These are phyloP conservation scores for Gracilaria domingensis DNA, from an alignment of 23 red algal species.

Conservation along the genomic window DNA sequence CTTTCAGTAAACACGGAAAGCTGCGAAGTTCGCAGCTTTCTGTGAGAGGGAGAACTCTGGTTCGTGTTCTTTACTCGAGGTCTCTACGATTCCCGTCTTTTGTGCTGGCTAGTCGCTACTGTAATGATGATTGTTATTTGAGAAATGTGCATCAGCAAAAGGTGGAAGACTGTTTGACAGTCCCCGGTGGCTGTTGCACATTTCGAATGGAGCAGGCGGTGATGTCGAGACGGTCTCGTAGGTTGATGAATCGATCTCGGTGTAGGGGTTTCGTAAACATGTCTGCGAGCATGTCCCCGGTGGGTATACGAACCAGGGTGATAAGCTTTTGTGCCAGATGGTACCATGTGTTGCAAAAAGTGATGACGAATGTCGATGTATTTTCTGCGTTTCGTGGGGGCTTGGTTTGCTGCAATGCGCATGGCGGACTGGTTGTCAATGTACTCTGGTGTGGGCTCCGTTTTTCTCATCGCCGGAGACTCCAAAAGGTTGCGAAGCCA, in stretches of 20 bases:
- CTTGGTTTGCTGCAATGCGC: conserved; percentile 1
- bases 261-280: conserved; percentile 24
- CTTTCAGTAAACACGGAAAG: too few relatives aligned
- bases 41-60: too few relatives aligned
- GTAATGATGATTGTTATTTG: too few relatives aligned
- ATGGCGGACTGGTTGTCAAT: conserved; percentile 20
- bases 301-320: neutral
- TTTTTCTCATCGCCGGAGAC: neutral
- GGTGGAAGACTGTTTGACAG: conserved; percentile 28
- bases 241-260: neutral
- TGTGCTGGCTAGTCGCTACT: too few relatives aligned
- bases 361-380: conserved; percentile 8
- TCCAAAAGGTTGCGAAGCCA: neutral
- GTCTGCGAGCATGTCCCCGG: neutral
- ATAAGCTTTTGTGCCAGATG: conserved; percentile 6
- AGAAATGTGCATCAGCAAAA: too few relatives aligned
- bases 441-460: neutral
- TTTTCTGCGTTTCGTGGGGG: conserved; percentile 26
- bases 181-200: neutral
- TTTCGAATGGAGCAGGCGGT: neutral
- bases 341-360: conserved; percentile 5
- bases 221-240: too few relatives aligned
- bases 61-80: too few relatives aligned
- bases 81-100: too few relatives aligned
- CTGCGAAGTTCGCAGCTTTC: too few relatives aligned